Base-by-base conservation (phyloP, 306 rosid genomes). In the Trifolium subterraneum region DNA sequence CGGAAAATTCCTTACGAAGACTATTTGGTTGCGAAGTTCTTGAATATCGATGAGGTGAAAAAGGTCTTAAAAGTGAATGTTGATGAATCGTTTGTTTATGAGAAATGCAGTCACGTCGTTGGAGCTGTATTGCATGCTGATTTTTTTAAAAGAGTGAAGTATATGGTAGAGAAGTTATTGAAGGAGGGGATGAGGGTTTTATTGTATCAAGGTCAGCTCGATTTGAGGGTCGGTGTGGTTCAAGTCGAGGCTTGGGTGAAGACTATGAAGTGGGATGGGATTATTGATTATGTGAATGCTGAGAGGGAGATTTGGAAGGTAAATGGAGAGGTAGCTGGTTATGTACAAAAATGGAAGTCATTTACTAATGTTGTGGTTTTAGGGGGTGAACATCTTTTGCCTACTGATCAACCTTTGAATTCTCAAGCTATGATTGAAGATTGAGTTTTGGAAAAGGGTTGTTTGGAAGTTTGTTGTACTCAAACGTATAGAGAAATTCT, bases 61-160 rank as follows among this genome's bases (percentile, higher is more conserved):
- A 84, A 18, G 51, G 89, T 80, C 0, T 27, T 93, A 59, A 88
- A 88, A 45, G 91, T 63, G 36, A 84, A 84, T 19, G 91, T 48
- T n/a, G 84, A 84, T 0, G 87, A 78, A 4, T 76, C 82, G 0
- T 1, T 72, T 7, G 88, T 75, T 41, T 90, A 75, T 25, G 88
- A 86, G 70, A 19, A 2, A 10, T 90, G 94, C 31, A 87, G 90
- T 48, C 79, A 79, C 14, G 0, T 70, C 10, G 96, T 93, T 29
- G 78, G 73, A 27, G 82, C 19, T 16, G 71, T 35, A 14, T 63
- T 93, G 78, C 50, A 55, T 9, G 87, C 80, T 2, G 96, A 90
- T 79, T 87, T 90, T 56, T 90, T 90, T 96, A 93, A 93, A 79
- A 93, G 96, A 75, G 89, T 83, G 36, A 93, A 87, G 31, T 79